These are phyloP conservation scores for Azolla pinnata DNA, from an alignment of 75 land plant species.

Conservation along the genomic window DNA sequence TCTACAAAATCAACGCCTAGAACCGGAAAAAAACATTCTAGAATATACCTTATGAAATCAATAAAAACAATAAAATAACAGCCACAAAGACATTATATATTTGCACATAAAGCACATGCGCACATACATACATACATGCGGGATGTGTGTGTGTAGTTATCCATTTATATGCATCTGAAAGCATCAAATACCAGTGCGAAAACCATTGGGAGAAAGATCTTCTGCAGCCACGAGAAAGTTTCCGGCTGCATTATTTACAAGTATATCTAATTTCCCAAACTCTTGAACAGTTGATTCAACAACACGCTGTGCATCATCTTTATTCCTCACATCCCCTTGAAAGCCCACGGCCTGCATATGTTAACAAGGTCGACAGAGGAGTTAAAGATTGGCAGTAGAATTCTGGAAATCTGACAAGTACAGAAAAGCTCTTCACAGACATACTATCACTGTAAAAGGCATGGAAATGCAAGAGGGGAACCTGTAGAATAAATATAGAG, in stretches of 20 bases:
- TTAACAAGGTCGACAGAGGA: not conserved
- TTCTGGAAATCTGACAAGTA: too few species aligned
- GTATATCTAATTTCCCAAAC: constrained; percentile 89
- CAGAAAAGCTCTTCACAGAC: too few species aligned
- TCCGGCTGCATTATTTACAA: constrained; percentile 98
- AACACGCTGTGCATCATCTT: constrained; percentile 74
- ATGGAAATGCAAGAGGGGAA: too few species aligned
- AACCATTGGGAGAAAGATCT: constrained; percentile 94
- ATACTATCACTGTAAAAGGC: too few species aligned
- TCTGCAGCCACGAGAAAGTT: constrained; percentile 93
- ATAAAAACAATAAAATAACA: not conserved
- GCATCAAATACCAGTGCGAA: constrained; percentile 79
- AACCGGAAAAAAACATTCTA: too few species aligned
- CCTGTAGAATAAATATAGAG: too few species aligned
- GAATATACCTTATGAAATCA: too few species aligned
- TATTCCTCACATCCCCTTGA: constrained; percentile 87
- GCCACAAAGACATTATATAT: too few species aligned
- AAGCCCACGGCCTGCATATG: constrained; percentile 73
- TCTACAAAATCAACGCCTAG: not conserved
- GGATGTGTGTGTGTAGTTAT: too few species aligned
- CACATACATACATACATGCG: too few species aligned
- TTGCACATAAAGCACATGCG: too few species aligned
- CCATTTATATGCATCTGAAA: too few species aligned
- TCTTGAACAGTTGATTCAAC: constrained; percentile 61
- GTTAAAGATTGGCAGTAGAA: not conserved